Evolutionary conservation across 768 basidiomycete species (phyloP).

Genomic region (Leccinum uliginosum): DNA sequence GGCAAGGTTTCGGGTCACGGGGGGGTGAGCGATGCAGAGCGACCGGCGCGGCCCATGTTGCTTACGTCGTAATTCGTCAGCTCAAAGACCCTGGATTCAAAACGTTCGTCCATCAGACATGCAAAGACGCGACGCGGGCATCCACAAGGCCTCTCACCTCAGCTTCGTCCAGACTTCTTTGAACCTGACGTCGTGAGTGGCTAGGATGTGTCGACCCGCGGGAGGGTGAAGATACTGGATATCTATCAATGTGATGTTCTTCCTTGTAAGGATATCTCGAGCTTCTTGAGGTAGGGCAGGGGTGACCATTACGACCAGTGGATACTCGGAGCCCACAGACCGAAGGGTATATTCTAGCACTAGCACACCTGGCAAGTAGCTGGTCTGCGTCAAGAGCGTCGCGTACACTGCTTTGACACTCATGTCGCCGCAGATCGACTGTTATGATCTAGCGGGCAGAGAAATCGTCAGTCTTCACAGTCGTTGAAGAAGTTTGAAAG

Average conservation of each 20-base stretch:
- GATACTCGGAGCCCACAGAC: constrained; percentile 57
- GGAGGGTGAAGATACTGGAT: constrained; percentile 56
- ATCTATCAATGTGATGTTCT: constrained; percentile 53
- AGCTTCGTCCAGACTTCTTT: constrained; percentile 64
- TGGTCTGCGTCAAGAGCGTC: constrained; percentile 68
- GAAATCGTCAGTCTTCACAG: not conserved
- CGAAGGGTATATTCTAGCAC: constrained; percentile 51
- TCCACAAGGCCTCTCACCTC: constrained; percentile 32
- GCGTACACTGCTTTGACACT: constrained; percentile 55
- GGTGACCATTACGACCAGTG: constrained; percentile 76
- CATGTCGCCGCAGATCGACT: constrained; percentile 26
- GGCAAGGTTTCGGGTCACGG: constrained; percentile 1
- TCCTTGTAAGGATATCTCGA: constrained; percentile 45
- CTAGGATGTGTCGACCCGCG: constrained; percentile 34
- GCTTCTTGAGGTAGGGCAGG: constrained; percentile 48
- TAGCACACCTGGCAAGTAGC: constrained; percentile 55
- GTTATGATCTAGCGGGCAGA: not conserved
- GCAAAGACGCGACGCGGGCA: not conserved
- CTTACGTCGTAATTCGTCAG: constrained; percentile 62
- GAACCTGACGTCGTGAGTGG: constrained; percentile 44
- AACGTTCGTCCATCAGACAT: not conserved
- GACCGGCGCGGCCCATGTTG: constrained; percentile 8
- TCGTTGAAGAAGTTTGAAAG: not conserved
- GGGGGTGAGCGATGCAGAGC: not conserved
- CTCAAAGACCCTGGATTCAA: constrained; percentile 47